Percentiles rank a stretch among this genome's conserved stretches.
These are phyloP conservation scores for Hirsutella rhossiliensis DNA, from an alignment of 2,329 filamentous ascomycete genomes.

Conservation along the genomic window DNA sequence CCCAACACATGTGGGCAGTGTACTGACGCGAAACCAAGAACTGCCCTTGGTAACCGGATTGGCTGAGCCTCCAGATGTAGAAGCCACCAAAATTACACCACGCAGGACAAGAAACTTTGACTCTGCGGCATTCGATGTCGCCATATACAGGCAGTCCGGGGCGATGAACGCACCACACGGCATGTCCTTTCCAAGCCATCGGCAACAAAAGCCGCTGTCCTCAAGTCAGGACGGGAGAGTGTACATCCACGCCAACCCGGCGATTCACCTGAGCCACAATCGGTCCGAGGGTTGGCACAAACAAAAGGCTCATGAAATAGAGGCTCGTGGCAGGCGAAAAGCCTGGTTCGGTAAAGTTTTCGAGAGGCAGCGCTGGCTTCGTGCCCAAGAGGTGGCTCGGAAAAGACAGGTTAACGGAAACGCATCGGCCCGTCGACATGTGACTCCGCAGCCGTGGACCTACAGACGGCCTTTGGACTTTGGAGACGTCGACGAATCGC, in stretches of 20 bases:
- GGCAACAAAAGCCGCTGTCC: constrained; percentile 1
- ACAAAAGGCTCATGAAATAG: constrained; percentile 37
- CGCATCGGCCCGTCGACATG: neutral
- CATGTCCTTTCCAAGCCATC: constrained; percentile 5
- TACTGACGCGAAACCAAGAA: neutral
- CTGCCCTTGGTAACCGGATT: neutral
- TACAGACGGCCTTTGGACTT: constrained; percentile 20
- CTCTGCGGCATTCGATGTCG: constrained; percentile 21
- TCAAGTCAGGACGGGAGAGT: constrained; percentile 16
- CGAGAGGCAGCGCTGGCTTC: constrained; percentile 22
- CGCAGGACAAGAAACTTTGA: constrained; percentile 4
- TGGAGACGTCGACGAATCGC: constrained; percentile 22
- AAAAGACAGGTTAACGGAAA: constrained; percentile 3
- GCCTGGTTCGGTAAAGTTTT: constrained; percentile 34
- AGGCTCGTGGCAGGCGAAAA: constrained; percentile 34
- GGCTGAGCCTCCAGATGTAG: neutral
- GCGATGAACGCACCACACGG: constrained; percentile 11
- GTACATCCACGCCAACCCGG: constrained; percentile 38
- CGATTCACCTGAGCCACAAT: constrained; percentile 31
- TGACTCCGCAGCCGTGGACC: constrained; percentile 16
- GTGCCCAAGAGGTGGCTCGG: constrained; percentile 8
- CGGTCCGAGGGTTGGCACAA: constrained; percentile 32
- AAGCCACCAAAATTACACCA: neutral
- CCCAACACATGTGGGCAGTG: too few relatives aligned
- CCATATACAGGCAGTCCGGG: constrained; percentile 24